These are phyloP conservation scores for Trichosanthes cucumerina DNA, from an alignment of 306 rosid species.

Conservation along the genomic window DNA sequence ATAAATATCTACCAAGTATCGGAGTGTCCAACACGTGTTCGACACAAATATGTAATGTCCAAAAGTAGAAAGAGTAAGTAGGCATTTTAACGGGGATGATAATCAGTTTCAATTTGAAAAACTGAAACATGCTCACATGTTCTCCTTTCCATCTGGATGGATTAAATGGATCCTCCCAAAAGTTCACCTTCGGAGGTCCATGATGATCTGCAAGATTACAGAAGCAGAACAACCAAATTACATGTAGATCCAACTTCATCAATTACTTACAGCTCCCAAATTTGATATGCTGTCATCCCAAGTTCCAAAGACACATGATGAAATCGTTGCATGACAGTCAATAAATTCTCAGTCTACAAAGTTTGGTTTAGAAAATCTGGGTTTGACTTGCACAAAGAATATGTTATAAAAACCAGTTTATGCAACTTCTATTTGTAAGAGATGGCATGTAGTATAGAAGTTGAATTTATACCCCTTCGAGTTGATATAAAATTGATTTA, in stretches of 20 bases:
- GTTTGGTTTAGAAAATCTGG: neutral
- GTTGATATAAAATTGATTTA: neutral
- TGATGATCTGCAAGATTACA: constrained; percentile 38
- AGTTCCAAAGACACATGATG: neutral
- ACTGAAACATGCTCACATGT: constrained; percentile 28
- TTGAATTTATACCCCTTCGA: neutral
- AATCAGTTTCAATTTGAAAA: neutral
- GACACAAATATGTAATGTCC: neutral
- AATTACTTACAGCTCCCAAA: neutral
- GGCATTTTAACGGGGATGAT: neutral
- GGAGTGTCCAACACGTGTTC: neutral
- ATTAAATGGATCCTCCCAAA: constrained; percentile 48
- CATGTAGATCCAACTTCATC: neutral
- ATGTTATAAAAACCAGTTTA: neutral
- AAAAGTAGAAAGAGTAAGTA: no score
- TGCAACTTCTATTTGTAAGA: neutral
- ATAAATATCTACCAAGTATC: neutral
- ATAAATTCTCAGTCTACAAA: neutral
- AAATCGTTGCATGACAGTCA: neutral
- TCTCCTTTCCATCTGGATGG: constrained; percentile 73
- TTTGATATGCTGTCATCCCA: neutral
- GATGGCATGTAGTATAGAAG: neutral
- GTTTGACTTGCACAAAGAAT: neutral
- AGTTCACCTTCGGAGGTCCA: constrained; percentile 57
- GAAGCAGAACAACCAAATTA: neutral